These are phyloP conservation scores for Solanum habrochaites DNA, from an alignment of 257 asterid genomes.

Conservation along the genomic window DNA sequence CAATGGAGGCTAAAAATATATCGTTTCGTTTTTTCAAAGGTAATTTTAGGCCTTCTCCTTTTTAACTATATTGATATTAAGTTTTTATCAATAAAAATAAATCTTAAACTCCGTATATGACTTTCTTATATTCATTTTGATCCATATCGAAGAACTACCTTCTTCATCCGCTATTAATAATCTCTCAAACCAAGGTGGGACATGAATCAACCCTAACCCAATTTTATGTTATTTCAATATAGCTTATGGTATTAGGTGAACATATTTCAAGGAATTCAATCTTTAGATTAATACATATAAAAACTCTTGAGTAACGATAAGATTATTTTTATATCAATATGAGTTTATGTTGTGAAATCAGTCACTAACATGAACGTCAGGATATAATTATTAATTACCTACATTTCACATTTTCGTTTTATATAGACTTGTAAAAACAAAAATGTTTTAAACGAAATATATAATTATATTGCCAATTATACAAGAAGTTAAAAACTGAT, in stretches of 20 bases:
- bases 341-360: background rate
- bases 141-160: background rate
- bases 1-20: background rate
- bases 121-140: background rate
- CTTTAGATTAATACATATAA: background rate
- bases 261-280: background rate
- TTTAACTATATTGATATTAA: background rate
- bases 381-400: background rate
- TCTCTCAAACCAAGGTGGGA: background rate
- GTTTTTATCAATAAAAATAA: background rate
- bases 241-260: background rate
- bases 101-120: background rate
- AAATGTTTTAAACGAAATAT: background rate
- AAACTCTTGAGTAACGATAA: rapidly evolving
- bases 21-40: background rate
- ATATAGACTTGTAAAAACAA: background rate
- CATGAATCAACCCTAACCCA: background rate
- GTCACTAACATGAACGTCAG: background rate
- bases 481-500: background rate
- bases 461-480: background rate
- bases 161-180: background rate
- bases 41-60: background rate
- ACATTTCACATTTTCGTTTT: background rate
- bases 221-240: background rate
- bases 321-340: background rate